Base-by-base conservation (phyloP, 345 rosid species). In the Acer campestre region DNA sequence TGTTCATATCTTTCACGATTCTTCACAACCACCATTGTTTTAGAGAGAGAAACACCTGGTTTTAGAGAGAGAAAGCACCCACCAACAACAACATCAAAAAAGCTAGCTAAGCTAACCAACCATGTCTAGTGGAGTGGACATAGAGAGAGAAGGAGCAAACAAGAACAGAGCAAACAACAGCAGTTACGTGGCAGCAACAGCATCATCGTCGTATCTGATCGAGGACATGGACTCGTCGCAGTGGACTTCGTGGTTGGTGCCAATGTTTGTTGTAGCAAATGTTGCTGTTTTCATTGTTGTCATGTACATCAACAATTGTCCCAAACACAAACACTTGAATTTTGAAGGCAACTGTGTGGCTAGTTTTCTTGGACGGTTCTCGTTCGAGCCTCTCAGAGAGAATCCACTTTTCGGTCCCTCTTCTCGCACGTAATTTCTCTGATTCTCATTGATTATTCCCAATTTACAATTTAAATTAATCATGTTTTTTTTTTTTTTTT, bases 401-500 rank as follows among this genome's bases (percentile, higher is more conserved):
- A 95, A 93, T 75, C 99, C 98, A 67, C 91, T 93, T 66, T 90
- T 93, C 61, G 98, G 99, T 44, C 97, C 98, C 0, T 93, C 99
- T 78, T 80, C 93, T 78, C 77, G 53, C 8, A 91, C 99, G 99
- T 93, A 83, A 84, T 74, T 35, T 35, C 61, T 46, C 67, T 79
- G 17, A 27, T 71, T 23, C 77, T 51, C 46, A 74, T 27, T 6
- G 1, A 22, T 58, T 29, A 22, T 64, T 29, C 49, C 61, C 74
- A 23, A 29, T 6, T 71, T 51, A 42, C 74, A 23, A 29, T 6
- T 71, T 51, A 42, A 29, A 9, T 71, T 51, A 42, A 42, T 42
- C 46, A 42, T 42, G 46, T 42, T 42, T 42, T 42, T 42, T 40
- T 40, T 40, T 42, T 42, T 44, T 68, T 14, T 17, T 46, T n/a